Evolutionary conservation across 805 yeast species (phyloP).

Genomic region (Yarrowia bubula): DNA sequence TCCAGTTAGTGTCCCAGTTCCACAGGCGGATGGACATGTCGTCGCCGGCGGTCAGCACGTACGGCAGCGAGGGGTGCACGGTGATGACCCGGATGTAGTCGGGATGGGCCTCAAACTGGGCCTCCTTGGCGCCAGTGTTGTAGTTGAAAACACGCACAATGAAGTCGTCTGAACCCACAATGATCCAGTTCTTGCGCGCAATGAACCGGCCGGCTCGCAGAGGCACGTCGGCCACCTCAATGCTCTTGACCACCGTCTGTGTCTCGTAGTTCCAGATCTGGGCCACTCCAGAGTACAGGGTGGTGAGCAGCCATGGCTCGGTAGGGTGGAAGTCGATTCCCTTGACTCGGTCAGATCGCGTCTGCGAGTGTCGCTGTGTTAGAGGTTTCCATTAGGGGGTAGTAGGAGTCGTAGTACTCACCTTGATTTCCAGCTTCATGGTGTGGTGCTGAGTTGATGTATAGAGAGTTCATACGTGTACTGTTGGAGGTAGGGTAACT

Average conservation of each 20-base stretch:
- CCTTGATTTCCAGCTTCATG: constrained; percentile 54
- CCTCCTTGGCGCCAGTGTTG: constrained; percentile 90
- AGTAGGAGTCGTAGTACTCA: constrained; percentile 34
- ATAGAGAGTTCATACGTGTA: constrained; percentile 27
- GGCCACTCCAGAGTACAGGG: constrained; percentile 84
- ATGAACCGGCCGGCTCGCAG: constrained; percentile 93
- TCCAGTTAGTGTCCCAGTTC: constrained; percentile 98
- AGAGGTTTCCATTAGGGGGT: constrained; percentile 38
- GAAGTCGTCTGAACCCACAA: constrained; percentile 95
- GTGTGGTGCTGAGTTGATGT: background rate
- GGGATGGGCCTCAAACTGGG: constrained; percentile 97
- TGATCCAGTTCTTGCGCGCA: constrained; percentile 95
- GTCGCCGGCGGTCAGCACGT: constrained; percentile 83
- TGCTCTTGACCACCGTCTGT: constrained; percentile 71
- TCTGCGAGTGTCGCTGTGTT: constrained; percentile 69
- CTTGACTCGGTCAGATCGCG: constrained; percentile 94
- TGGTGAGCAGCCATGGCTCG: constrained; percentile 91
- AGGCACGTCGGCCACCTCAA: constrained; percentile 94
- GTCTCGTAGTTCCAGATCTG: constrained; percentile 96
- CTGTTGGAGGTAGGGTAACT: constrained; percentile 16
- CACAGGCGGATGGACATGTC: constrained; percentile 89
- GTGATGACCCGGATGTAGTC: constrained; percentile 93
- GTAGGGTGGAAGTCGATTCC: constrained; percentile 97
- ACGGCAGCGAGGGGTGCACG: constrained; percentile 91
- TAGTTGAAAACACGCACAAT: constrained; percentile 90